A percentile compares a stretch with the other conserved stretches of the same genome.
Evolutionary conservation across 345 rosid species (phyloP).

Genomic region (Aethionema arabicum): DNA sequence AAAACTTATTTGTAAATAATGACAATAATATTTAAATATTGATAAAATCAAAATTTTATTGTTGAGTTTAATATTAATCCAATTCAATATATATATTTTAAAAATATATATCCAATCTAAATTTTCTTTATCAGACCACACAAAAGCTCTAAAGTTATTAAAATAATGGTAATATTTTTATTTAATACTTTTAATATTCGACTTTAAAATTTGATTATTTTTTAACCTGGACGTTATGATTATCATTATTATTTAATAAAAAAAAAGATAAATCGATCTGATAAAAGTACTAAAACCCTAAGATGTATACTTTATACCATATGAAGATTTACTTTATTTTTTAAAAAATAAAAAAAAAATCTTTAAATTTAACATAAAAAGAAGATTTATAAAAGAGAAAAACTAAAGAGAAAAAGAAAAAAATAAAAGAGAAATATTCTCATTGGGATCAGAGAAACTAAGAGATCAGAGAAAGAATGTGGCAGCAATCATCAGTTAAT

Average conservation of each 20-base stretch:
- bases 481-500: slow-evolving; percentile 45
- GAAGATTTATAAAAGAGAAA: slow-evolving; percentile 37
- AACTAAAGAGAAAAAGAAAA: slow-evolving; percentile 13
- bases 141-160: slow-evolving; percentile 26
- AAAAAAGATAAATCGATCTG: slow-evolving; percentile 39
- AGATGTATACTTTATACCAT: slow-evolving; percentile 39
- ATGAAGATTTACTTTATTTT: slow-evolving; percentile 41
- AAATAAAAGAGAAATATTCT: slow-evolving; percentile 34
- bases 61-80: neutral
- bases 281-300: slow-evolving; percentile 36
- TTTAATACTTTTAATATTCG: slow-evolving; percentile 21
- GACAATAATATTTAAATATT: too few relatives aligned
- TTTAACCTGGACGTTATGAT: slow-evolving; percentile 41
- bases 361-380: slow-evolving; percentile 38
- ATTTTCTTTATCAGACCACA: slow-evolving; percentile 10
- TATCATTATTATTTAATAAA: neutral
- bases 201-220: slow-evolving; percentile 31
- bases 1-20: too few relatives aligned
- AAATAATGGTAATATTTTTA: slow-evolving; percentile 10
- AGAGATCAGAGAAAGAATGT: slow-evolving; percentile 44
- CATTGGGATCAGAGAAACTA: slow-evolving; percentile 56
- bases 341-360: slow-evolving; percentile 24
- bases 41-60: too few relatives aligned
- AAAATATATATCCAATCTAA: slow-evolving; percentile 1
- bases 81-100: neutral